phyloP scores from a whole-genome alignment of 805 yeast species.

The Candida broadrunensis region DNA sequence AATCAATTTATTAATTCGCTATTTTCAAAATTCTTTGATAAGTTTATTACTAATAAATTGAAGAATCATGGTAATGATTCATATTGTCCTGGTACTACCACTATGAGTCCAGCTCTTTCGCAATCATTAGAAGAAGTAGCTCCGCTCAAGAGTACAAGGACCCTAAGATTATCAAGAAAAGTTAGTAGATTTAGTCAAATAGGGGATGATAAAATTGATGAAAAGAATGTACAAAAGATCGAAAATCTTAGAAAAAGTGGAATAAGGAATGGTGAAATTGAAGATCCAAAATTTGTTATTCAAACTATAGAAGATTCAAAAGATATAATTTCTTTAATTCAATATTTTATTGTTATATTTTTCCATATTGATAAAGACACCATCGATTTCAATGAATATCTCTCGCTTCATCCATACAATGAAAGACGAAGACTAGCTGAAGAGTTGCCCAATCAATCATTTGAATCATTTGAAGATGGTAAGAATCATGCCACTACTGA shows the following conservation, averaged over 20 bases:
- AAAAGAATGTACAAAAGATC: constrained; percentile 3
- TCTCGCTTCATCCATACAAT: constrained; percentile 23
- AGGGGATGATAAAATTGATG: constrained; percentile 3
- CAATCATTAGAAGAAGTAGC: constrained; percentile 9
- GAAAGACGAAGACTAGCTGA: constrained; percentile 29
- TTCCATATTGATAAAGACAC: constrained; percentile 36
- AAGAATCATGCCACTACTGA: constrained; percentile 49
- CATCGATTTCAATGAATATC: constrained; percentile 26
- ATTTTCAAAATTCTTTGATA: constrained; percentile 26
- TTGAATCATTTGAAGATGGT: constrained; percentile 35
- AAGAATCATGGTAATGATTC: constrained; percentile 7
- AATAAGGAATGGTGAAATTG: constrained; percentile 17
- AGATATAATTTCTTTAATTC: constrained; percentile 34
- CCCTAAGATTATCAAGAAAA: constrained; percentile 25
- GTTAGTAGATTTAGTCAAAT: constrained; percentile 23
- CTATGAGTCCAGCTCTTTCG: constrained; percentile 9
- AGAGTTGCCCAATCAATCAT: constrained; percentile 13
- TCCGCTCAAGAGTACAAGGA: constrained; percentile 24
- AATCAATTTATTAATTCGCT: constrained; percentile 36
- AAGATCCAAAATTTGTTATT: constrained; percentile 30
- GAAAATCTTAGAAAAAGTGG: constrained; percentile 1
- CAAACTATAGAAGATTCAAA: constrained; percentile 34
- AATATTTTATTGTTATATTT: constrained; percentile 36
- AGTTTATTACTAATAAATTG: constrained; percentile 17
- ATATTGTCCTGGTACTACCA: neutral